A percentile compares a stretch with the other conserved stretches of the same genome.
Evolutionary conservation across 306 rosid species (phyloP).

Genomic region (Sophora flavescens): DNA sequence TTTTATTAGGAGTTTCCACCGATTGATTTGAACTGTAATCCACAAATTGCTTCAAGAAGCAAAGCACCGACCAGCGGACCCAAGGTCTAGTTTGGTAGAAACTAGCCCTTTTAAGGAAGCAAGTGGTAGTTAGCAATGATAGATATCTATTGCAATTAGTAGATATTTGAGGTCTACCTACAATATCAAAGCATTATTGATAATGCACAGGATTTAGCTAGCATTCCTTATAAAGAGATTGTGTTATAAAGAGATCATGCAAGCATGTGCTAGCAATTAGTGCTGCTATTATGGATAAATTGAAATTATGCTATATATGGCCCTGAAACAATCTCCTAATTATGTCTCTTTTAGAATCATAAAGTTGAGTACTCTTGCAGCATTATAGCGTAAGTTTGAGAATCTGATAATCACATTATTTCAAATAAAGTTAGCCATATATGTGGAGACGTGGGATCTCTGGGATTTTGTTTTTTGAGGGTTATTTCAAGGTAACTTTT

Average conservation of each 20-base stretch:
- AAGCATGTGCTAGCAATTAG: conserved; percentile 78
- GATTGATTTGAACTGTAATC: conserved; percentile 33
- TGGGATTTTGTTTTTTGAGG: neutral
- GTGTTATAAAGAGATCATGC: conserved; percentile 45
- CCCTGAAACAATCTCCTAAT: conserved; percentile 43
- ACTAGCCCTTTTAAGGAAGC: conserved; percentile 72
- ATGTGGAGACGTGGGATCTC: conserved; percentile 42
- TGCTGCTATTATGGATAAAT: conserved; percentile 55
- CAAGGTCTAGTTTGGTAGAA: conserved; percentile 58
- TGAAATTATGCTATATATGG: conserved; percentile 36
- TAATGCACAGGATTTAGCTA: conserved; percentile 50
- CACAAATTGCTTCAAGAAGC: conserved; percentile 41
- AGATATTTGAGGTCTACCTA: conserved; percentile 63
- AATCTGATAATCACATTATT: too few species aligned
- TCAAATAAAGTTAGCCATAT: too few species aligned
- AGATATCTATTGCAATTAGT: conserved; percentile 48
- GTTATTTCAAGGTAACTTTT: neutral
- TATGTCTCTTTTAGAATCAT: conserved; percentile 46
- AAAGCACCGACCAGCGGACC: conserved; percentile 60
- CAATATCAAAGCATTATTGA: conserved; percentile 49
- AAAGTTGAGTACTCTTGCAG: neutral
- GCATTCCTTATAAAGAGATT: conserved; percentile 51
- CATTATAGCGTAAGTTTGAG: neutral
- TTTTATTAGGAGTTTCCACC: neutral
- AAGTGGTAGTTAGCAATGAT: conserved; percentile 60